Conservation (phyloP, 176 grass and related monocot genomes). For the Phyllostachys edulis region DNA sequence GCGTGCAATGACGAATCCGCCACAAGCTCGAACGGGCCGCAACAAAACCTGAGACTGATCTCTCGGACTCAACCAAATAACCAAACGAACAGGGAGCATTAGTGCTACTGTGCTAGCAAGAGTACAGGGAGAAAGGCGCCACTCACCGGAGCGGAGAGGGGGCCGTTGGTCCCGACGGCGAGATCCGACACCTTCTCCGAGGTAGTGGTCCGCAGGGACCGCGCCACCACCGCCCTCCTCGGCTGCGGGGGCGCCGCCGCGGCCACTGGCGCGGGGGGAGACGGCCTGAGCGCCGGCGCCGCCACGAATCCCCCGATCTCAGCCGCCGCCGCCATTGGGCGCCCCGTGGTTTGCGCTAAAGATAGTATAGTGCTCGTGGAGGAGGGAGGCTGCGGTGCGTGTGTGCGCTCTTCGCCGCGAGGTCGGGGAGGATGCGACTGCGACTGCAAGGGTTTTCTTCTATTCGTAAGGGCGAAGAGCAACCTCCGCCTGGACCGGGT, state of each 20-base stretch:
- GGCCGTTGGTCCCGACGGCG: constrained; percentile 53
- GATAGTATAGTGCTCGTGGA: neutral
- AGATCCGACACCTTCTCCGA: constrained; percentile 50
- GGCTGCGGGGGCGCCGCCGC: constrained; percentile 15
- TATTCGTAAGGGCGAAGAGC: neutral
- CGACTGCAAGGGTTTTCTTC: neutral
- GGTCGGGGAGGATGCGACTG: neutral
- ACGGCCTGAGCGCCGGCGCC: constrained; percentile 11
- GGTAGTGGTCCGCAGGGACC: constrained; percentile 41
- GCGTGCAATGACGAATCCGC: neutral
- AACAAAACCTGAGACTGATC: neutral
- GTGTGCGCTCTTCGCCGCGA: constrained; percentile 24
- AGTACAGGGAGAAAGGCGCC: neutral
- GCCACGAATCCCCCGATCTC: constrained; percentile 62
- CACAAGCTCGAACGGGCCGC: neutral
- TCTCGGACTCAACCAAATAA: neutral
- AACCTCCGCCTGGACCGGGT: constrained; percentile 16
- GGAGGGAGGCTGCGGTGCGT: constrained; percentile 13
- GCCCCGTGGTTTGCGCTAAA: neutral
- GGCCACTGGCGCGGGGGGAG: neutral
- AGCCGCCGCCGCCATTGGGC: constrained; percentile 47
- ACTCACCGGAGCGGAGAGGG: constrained; percentile 46
- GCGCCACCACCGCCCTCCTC: constrained; percentile 10
- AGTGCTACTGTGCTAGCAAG: neutral
- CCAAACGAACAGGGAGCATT: neutral